phyloP scores from a whole-genome alignment of 805 yeast genomes.

The Lipomyces chichibuensis region DNA sequence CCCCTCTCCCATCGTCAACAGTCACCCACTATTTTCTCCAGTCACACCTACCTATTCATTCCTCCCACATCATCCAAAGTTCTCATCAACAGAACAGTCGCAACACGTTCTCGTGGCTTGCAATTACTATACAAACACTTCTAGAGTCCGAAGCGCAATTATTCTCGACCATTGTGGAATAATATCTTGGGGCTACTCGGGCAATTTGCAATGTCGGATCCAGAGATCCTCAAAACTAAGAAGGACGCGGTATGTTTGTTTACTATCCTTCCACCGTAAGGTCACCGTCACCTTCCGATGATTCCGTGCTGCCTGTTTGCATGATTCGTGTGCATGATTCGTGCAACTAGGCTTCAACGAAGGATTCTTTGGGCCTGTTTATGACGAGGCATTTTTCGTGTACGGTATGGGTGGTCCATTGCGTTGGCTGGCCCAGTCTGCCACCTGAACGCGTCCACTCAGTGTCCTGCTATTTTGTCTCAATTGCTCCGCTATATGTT shows the following conservation, averaged over 20 bases:
- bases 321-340: background rate
- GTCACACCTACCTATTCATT: background rate
- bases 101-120: background rate
- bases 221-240: slow-evolving; percentile 38
- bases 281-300: background rate
- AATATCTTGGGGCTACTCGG: background rate
- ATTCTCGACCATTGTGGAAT: background rate
- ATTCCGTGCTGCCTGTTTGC: background rate
- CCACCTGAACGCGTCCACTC: background rate
- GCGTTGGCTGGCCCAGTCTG: background rate
- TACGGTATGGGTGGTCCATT: background rate
- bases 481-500: background rate
- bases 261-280: background rate
- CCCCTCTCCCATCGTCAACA: background rate
- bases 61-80: background rate
- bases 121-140: background rate
- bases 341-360: background rate
- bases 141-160: background rate
- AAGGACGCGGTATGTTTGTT: slow-evolving; percentile 44
- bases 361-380: background rate
- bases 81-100: background rate
- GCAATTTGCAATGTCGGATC: slow-evolving; percentile 13
- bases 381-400: background rate
- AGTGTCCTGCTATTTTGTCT: background rate
- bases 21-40: background rate